Base-by-base conservation (phyloP, 2,329 filamentous ascomycete genomes). In the Leptographium flavum region DNA sequence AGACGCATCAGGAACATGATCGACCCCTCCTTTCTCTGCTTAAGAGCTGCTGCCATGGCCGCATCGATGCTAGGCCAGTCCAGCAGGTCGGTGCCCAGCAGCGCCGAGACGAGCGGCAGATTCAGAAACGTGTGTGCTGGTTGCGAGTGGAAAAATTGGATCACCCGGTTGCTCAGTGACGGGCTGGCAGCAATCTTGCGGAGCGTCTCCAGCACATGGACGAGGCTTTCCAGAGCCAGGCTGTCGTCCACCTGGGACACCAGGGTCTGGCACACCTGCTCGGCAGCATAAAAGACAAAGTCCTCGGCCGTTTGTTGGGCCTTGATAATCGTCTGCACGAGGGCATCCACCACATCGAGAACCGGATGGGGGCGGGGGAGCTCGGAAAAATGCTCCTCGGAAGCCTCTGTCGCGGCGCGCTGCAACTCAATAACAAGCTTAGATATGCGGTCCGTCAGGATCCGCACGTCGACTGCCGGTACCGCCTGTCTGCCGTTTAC, bases 1-100 rank as follows among this genome's bases (percentile, higher is more conserved):
- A 95, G 69, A 37, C 80, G 79, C 43, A 81, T 78, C n/a, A 96
- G 70, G 58, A 94, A 83, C 46, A 87, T 78, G 3, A 95, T 65
- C 2, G 83, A 85, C 21, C 74, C 73, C 8, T 79, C 71, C 50
- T 87, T 85, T 47, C 79, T 78, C 46, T 81, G 72, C 45, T 76
- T 68, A 19, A 96, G 70, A 2, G 83, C 78, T 57, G 82, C 81
- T 8, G 85, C 76, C 53, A 88, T 73, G 43, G 83, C 79, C 21
- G 75, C 69, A 55, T 88, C 84, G 42, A 88, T 74, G 43, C 72
- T 71, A 43, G 68, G 67, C 68, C 77, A 76, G 53, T 81, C 76
- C 8, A 82, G 55, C 32, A 81, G 66, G 44, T 80, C 76, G 2
- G 75, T 77, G 31, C 68, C 68, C 37, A 76, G 63, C 35, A 82